Base-by-base conservation (phyloP, 169 alveolate species). In the Eimeria maxima region DNA sequence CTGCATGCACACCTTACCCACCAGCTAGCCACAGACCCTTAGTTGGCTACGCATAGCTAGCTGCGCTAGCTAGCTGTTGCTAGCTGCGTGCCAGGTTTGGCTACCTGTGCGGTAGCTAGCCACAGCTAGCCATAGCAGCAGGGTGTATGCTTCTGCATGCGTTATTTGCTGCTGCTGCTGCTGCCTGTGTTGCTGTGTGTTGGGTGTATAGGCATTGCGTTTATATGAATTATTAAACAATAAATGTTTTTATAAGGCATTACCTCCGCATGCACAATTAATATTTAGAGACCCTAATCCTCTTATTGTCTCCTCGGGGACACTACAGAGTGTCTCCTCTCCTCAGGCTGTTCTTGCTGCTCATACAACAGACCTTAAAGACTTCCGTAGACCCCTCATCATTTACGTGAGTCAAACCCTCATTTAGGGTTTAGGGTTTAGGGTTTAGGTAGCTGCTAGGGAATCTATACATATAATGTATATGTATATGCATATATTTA, bases 351-450 rank as follows among this genome's bases (percentile, higher is more conserved):
- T 50, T n/a, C 71, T 53, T 5, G 90, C 53, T 33, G 71, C 73
- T 3, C 90, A 81, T 22, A 20, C 42, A 4, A 73, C 90, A 4
- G 67, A 20, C 45, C 20, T 81, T 14, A 27, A 47, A 24, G 90
- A 81, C 90, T 81, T 81, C 71, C 90, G 90, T 44, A 71, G 71
- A 8, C 90, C 90, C 20, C 90, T 47, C 24, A 22, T 50, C 4
- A 81, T 81, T 16, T 81, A 50, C n/a, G 90, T 81, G 27, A 4
- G 90, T n/a, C n/a, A 16, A 81, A 63, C 65, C n/a, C n/a, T n/a
- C n/a, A 29, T 29, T 42, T 38, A 27, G 38, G 47, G 38, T 69
- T n/a, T 33, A 27, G 80, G 80, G 80, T 33, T 69, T 69, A 27
- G 80, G 80, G 80, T n/a, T 65, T 65, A n/a, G 33, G 74, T n/a